A percentile compares a stretch with the other conserved stretches of the same genome.
Evolutionary conservation across 768 basidiomycete species (phyloP).

Genomic region (Coprinellus micaceus): DNA sequence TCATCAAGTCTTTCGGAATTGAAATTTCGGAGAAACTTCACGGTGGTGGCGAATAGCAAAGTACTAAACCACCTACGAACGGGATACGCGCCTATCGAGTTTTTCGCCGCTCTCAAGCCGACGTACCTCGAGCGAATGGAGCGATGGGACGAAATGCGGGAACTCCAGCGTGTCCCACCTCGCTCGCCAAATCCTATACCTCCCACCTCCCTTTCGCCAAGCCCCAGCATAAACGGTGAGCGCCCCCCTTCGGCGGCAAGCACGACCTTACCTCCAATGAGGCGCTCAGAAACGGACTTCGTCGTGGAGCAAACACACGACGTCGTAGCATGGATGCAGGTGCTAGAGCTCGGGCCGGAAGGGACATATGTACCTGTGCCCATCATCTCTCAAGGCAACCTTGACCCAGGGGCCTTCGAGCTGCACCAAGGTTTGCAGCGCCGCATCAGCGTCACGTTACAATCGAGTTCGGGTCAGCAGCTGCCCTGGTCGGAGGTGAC

Average conservation of each 20-base stretch:
- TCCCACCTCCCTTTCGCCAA: constrained; percentile 29
- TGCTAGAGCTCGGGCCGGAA: constrained; percentile 81
- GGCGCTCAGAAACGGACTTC: constrained; percentile 90
- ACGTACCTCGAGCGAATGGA: constrained; percentile 87
- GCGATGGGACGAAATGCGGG: constrained; percentile 91
- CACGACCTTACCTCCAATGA: constrained; percentile 59
- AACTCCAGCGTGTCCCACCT: constrained; percentile 53
- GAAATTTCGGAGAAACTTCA: constrained; percentile 80
- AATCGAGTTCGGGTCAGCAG: constrained; percentile 85
- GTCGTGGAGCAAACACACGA: constrained; percentile 86
- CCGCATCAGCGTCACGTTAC: constrained; percentile 68
- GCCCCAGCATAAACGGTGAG: constrained; percentile 36
- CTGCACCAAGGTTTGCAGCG: constrained; percentile 94
- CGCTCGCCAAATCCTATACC: constrained; percentile 20
- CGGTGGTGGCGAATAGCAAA: constrained; percentile 70
- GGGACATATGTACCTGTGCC: constrained; percentile 84
- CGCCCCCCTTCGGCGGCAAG: constrained; percentile 17
- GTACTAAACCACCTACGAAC: constrained; percentile 68
- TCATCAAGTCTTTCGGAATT: constrained; percentile 69
- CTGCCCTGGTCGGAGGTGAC: constrained; percentile 83
- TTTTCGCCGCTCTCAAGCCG: constrained; percentile 79
- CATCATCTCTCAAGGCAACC: constrained; percentile 66
- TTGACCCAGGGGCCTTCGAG: constrained; percentile 83
- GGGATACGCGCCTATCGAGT: constrained; percentile 83
- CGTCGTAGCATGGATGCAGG: constrained; percentile 81